Evolutionary conservation across 2,329 filamentous ascomycete species (phyloP).

Genomic region (Alternaria infectoria): DNA sequence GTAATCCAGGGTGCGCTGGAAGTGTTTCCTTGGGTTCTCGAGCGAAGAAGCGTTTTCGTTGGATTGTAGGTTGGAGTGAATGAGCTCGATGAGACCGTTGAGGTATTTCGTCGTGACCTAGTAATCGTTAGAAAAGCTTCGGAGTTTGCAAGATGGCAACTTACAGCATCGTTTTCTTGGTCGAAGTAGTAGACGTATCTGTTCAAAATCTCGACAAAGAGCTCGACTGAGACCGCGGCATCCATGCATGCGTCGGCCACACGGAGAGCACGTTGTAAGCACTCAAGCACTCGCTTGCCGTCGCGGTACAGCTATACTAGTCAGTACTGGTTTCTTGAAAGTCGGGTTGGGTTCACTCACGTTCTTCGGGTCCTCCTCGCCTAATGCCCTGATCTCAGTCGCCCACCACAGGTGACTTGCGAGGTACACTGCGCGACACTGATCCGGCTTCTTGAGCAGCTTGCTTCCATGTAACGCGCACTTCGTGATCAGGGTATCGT

Average conservation of each 20-base stretch:
- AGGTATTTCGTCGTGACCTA: conserved; percentile 94
- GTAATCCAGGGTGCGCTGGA: conserved; percentile 92
- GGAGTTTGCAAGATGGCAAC: conserved; percentile 26
- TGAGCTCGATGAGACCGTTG: conserved; percentile 96
- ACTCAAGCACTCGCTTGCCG: conserved; percentile 95
- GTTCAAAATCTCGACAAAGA: conserved; percentile 98
- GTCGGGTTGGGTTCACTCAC: conserved; percentile 58
- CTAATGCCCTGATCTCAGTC: conserved; percentile 76
- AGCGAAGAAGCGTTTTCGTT: conserved; percentile 83
- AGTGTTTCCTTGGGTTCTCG: conserved; percentile 91
- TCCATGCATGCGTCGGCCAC: conserved; percentile 99
- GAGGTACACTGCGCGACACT: conserved; percentile 94
- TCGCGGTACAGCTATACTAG: conserved; percentile 79
- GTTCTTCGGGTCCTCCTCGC: conserved; percentile 80
- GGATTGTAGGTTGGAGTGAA: conserved; percentile 91
- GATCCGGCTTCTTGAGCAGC: conserved; percentile 94
- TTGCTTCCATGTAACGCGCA: conserved; percentile 97
- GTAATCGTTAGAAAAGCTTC: conserved; percentile 9
- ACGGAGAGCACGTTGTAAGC: conserved; percentile 89
- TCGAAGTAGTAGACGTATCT: conserved; percentile 99
- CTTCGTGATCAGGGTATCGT: conserved; percentile 98
- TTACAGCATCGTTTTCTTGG: conserved; percentile 93
- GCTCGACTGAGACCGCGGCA: conserved; percentile 91
- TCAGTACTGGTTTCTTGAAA: conserved; percentile 10
- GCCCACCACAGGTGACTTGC: conserved; percentile 99